Conservation (phyloP, 495 filamentous ascomycete species). For the Daldinia bambusicola region DNA sequence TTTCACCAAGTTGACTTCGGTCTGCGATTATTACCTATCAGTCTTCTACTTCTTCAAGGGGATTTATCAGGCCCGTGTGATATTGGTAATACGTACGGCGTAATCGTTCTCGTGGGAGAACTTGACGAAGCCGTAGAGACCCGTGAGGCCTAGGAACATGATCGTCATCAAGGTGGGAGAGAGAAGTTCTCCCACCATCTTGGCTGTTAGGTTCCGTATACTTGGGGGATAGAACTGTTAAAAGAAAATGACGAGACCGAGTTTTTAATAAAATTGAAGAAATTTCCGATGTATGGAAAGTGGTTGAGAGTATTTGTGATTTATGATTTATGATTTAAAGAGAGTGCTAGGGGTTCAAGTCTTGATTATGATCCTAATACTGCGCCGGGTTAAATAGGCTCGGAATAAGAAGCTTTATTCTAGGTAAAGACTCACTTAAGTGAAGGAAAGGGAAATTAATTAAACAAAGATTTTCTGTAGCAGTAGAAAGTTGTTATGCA, state of each 20-base stretch:
- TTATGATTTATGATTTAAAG: background rate
- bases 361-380: background rate
- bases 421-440: background rate
- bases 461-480: background rate
- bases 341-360: background rate
- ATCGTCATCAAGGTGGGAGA: slow-evolving; percentile 21
- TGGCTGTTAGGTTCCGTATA: background rate
- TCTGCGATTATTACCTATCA: slow-evolving; percentile 20
- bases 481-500: background rate
- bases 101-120: slow-evolving; percentile 23
- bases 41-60: background rate
- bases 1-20: background rate
- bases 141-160: slow-evolving; percentile 13
- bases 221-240: background rate
- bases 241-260: background rate
- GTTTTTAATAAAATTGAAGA: background rate
- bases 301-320: background rate
- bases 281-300: background rate
- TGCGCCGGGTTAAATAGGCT: background rate
- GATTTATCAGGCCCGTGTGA: too few relatives aligned
- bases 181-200: slow-evolving; percentile 17
- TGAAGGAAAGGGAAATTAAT: background rate
- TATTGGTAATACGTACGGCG: slow-evolving; percentile 10
- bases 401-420: background rate
- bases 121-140: slow-evolving; percentile 32